Evolutionary conservation across 1,284 basidiomycete species (phyloP), one percentile per base, ranked within the genome.

Genomic region (Exobasidium cylindrosporum): DNA sequence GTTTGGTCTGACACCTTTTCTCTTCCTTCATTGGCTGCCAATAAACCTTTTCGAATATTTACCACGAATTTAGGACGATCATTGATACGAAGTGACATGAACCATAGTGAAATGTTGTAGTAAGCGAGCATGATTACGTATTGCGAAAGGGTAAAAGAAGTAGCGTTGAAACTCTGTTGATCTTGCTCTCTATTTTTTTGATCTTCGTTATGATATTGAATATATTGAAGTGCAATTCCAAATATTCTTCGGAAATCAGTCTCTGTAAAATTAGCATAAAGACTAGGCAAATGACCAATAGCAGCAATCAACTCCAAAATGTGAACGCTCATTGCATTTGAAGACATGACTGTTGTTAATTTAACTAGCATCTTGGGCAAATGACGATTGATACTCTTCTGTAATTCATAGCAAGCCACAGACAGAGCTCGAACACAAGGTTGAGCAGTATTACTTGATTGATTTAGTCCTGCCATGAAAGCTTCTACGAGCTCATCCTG

Each of bases 91-190:
- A 98, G 82, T 0, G 91, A 89, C 58, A 97, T 85, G 83, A 97
- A 98, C 96, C 96, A 98, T 35, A 90, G 85, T 73, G 96, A 95
- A 65, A 98, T 90, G 66, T 90, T 88, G 78, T 90, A 91, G 82
- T 93, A 97, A 0, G 93, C 93, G 72, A 97, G 85, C 73, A 92
- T 87, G 60, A 95, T 89, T 13, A 98, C 92, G 76, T 97, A 93
- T 81, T 98, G 94, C 4, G 92, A 91, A 50, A 97, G 85, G 2
- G 94, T 91, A 86, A 90, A 95, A 1, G 89, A 63, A 1, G 74
- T 66, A 3, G 77, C 75, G 52, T 70, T 77, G 11, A 72, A 65
- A 11, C 70, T 66, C 35, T 43, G 55, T 4, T n/a, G 30, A 26
- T 45, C 40, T n/a, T 40, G 14, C 10, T 73, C 73, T 17, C 68